Evolutionary conservation across 805 yeast species (phyloP).

Genomic region (Vanderwaltozyma tropicalis): DNA sequence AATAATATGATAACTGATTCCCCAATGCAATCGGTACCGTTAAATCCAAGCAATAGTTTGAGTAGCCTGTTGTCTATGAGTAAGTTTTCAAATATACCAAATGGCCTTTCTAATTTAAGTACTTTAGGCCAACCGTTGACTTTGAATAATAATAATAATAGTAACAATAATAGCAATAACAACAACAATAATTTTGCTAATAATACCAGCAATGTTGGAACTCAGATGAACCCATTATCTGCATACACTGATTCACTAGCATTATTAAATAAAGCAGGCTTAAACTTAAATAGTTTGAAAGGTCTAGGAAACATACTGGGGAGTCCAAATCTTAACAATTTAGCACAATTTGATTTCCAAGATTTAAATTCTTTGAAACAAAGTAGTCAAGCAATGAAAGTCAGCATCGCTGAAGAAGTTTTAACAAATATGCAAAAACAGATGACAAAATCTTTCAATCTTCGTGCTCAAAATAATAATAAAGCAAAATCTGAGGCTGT

Average conservation of each 20-base stretch:
- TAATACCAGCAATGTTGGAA: background rate
- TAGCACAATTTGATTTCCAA: slow-evolving; percentile 12
- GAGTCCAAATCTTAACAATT: background rate
- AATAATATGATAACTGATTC: background rate
- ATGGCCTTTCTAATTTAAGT: background rate
- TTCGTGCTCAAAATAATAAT: background rate
- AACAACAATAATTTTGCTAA: background rate
- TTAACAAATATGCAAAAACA: slow-evolving; percentile 26
- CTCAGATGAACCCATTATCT: background rate
- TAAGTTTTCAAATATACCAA: slow-evolving; percentile 1
- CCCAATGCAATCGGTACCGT: slow-evolving; percentile 1
- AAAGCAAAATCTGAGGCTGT: background rate
- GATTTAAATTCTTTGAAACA: slow-evolving; percentile 15
- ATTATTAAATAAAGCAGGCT: slow-evolving; percentile 2
- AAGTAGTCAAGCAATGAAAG: slow-evolving; percentile 7
- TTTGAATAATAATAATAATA: background rate
- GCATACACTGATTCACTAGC: slow-evolving; percentile 1
- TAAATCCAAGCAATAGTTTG: slow-evolving; percentile 2
- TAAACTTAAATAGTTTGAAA: slow-evolving; percentile 6
- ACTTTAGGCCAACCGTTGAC: background rate
- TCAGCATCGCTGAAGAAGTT: slow-evolving; percentile 22
- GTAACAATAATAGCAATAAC: background rate
- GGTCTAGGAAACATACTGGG: background rate
- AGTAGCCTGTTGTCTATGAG: slow-evolving; percentile 4
- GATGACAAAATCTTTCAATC: background rate